Percentiles rank a stretch among this genome's conserved stretches.
Conservation (phyloP, 257 asterid species). For the Ophiorrhiza pumila region DNA sequence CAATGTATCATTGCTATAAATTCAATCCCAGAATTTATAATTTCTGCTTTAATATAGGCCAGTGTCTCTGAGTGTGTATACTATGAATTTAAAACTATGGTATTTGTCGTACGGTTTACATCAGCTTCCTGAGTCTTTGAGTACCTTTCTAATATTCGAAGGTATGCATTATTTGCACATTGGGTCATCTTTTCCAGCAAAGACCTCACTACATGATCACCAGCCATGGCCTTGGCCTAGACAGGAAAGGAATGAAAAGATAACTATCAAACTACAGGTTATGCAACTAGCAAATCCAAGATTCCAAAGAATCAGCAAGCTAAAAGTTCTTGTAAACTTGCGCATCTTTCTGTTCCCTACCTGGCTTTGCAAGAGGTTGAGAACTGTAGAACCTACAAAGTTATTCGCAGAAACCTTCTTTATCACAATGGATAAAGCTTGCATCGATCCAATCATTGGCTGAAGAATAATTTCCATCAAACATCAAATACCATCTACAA, state of each 20-base stretch:
- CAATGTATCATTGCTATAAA: not conserved
- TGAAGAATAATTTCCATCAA: constrained; percentile 33
- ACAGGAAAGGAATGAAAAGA: constrained; percentile 23
- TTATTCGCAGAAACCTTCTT: constrained; percentile 81
- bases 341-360: constrained; percentile 23
- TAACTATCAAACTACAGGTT: not conserved
- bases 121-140: not conserved
- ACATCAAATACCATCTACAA: constrained; percentile 13
- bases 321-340: not conserved
- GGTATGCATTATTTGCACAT: constrained; percentile 88
- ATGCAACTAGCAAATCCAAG: not conserved
- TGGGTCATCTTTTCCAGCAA: constrained; percentile 90
- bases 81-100: not conserved
- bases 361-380: constrained; percentile 95
- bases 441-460: constrained; percentile 99
- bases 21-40: not conserved
- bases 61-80: not conserved
- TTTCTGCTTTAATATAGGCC: not conserved
- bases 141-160: constrained; percentile 92
- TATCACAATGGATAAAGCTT: constrained; percentile 73
- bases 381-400: constrained; percentile 79
- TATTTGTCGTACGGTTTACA: not conserved
- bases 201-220: constrained; percentile 91
- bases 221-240: constrained; percentile 98
- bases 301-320: not conserved